A percentile compares a stretch with the other conserved stretches of the same genome.
These are phyloP conservation scores for Blastobotrys niveus DNA, from an alignment of 1,139 yeast species.

Conservation along the genomic window DNA sequence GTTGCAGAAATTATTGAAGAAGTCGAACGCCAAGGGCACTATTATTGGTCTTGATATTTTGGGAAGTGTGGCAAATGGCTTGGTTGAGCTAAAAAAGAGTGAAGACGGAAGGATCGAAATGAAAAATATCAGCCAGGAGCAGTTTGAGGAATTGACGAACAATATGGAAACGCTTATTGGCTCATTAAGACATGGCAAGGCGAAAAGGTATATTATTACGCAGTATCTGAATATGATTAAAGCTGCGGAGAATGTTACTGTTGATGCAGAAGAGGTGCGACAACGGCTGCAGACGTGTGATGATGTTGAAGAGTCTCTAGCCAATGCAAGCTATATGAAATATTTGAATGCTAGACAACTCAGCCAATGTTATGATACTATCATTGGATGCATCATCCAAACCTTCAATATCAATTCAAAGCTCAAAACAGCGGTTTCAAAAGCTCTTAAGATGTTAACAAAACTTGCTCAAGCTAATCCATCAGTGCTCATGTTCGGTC, in stretches of 20 bases:
- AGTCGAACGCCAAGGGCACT: constrained; percentile 4
- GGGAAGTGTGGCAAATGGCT: constrained; percentile 8
- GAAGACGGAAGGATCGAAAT: constrained; percentile 1
- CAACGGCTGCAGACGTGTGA: background rate
- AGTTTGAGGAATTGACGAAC: background rate
- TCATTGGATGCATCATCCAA: constrained; percentile 10
- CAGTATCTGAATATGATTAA: constrained; percentile 1
- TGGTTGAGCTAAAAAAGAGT: constrained; percentile 5
- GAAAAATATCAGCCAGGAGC: background rate
- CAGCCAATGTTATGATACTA: constrained; percentile 10
- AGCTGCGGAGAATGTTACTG: background rate
- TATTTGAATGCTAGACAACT: constrained; percentile 7
- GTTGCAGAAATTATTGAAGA: constrained; percentile 4
- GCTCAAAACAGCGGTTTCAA: constrained; percentile 11
- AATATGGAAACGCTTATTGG: background rate
- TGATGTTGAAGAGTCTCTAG: background rate
- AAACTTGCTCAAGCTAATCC: constrained; percentile 12
- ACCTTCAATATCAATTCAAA: constrained; percentile 5
- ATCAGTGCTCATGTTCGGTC: constrained; percentile 9
- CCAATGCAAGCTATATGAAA: background rate
- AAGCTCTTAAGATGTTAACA: constrained; percentile 13
- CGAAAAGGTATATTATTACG: background rate
- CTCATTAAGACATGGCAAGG: background rate
- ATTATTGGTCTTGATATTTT: constrained; percentile 10
- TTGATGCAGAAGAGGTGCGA: background rate